Evolutionary conservation across 345 rosid species (phyloP), one percentile per base, ranked within the genome.

Genomic region (Eutrema heterophyllum): DNA sequence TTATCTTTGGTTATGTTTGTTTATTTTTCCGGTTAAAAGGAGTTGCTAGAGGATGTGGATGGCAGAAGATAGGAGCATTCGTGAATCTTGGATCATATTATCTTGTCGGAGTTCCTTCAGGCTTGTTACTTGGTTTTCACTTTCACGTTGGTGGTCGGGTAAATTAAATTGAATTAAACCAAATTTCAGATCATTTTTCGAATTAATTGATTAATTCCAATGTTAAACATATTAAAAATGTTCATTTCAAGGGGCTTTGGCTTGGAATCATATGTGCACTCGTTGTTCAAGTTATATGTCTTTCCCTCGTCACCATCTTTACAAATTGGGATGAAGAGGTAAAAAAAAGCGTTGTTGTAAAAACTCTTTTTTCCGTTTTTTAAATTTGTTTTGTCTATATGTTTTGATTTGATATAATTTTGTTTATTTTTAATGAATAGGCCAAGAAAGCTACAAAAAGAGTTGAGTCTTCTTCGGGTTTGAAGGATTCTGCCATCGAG

Each of bases 31-130:
- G 51, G 35, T 76, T 49, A 57, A 32, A 12, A 83, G 86, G 86
- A 63, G 61, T 68, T 46, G 88, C 83, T 39, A 85, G 88, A 85
- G 86, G 86, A 15, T 83, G 88, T 62, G 88, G 85, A 36, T 83
- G 86, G 85, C 85, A 85, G 71, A 79, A 79, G 75, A 71, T 81
- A 36, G 84, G 85, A 18, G 88, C 88, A 24, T 77, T 52, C 51
- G 49, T 81, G 3, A 83, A 82, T 57, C 73, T 85, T 32, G 88
- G 86, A 43, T 75, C 85, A 4, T 85, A 80, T 70, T 83, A 85
- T 73, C 12, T 83, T 8, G 76, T 83, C 3, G 88, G 88, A 43
- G 71, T 85, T 67, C 85, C 86, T 15, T 70, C 56, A 38, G 78
- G 83, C 29, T 36, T 79, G 44, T 21, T 81, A 30, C 73, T 85